phyloP scores from a whole-genome alignment of 192 early-diverging fungal species.

The Rhizophlyctis rosea region DNA sequence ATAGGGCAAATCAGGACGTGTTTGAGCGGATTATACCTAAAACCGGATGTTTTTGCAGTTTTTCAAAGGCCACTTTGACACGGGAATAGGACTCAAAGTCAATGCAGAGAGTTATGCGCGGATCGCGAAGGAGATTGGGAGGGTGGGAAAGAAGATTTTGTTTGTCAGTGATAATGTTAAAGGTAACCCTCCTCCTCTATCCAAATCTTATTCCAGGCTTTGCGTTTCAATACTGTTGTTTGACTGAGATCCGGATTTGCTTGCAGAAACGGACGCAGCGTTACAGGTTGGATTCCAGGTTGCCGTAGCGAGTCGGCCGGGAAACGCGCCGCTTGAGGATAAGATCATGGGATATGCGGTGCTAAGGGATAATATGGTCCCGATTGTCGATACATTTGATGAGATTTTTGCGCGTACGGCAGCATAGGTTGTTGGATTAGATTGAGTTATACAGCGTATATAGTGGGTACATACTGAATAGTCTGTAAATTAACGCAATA shows the following conservation, averaged over 20 bases:
- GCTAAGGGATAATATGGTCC: slow-evolving; percentile 2
- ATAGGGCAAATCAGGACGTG: background rate
- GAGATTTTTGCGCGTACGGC: slow-evolving; percentile 20
- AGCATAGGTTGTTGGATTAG: too few species aligned
- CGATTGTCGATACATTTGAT: slow-evolving; percentile 28
- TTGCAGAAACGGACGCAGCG: slow-evolving; percentile 74
- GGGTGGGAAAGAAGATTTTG: slow-evolving; percentile 50
- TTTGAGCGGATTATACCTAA: too few species aligned
- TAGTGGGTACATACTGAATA: too few species aligned
- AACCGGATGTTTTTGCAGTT: too few species aligned
- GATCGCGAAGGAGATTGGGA: slow-evolving; percentile 70
- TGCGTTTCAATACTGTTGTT: slow-evolving; percentile 8
- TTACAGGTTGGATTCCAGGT: slow-evolving; percentile 65
- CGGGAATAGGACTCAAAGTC: slow-evolving; percentile 78
- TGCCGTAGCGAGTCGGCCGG: slow-evolving; percentile 69
- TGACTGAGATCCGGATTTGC: background rate
- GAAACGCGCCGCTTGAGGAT: slow-evolving; percentile 60
- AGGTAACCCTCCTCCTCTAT: slow-evolving; percentile 28
- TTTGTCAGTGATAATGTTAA: slow-evolving; percentile 92
- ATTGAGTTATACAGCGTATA: too few species aligned
- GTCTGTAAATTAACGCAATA: too few species aligned
- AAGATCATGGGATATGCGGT: slow-evolving; percentile 2
- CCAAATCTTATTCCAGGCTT: slow-evolving; percentile 7
- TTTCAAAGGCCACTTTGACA: slow-evolving; percentile 90
- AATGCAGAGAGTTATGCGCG: slow-evolving; percentile 63